Base-by-base conservation (phyloP, 768 basidiomycete genomes). In the Suillus hirtellus region DNA sequence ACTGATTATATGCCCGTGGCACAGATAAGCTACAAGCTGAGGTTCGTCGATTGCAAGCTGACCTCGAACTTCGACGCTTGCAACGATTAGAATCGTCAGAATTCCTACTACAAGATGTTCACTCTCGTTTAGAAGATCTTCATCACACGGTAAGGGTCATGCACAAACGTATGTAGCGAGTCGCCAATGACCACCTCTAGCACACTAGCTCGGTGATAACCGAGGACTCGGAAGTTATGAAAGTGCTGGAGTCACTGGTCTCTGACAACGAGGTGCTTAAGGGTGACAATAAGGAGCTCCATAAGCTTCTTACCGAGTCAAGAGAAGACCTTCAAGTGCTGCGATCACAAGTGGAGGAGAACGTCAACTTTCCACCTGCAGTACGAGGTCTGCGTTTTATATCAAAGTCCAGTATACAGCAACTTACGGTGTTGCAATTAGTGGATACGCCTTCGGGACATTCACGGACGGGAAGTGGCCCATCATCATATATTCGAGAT, bases 261-360 rank as follows among this genome's bases (percentile, higher is more conserved):
- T 85, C 87, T 40, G 92, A 93, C 69, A 96, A 95, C 68, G 92
- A 95, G 67, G 81, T 81, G 31, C 77, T 96, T 60, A 92, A 92
- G 73, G 86, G 85, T 21, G 93, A 94, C 69, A 93, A 92, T 63
- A 82, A 84, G 8, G 93, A 96, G 70, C 76, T 96, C 55, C 89
- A 91, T 63, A 83, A 82, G 54, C 75, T 95, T 10, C 79, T 98
- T 8, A 75, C 84, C 2, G 90, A 93, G 58, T 82, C 90, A 1
- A 84, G 93, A 34, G 93, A 96, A 70, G 92, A 95, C 65, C 72
- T 89, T 5, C 85, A 87, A 61, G 72, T 77, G 1, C 71, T 93
- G 50, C 88, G 88, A 60, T 87, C 87, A 66, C 93, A 96, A 73
- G 75, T 89, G 1, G 93, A 89, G 62, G 92, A 95, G 70, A 83